Percentiles rank a stretch among this genome's conserved stretches.
Evolutionary conservation across 345 rosid genomes (phyloP).

Genomic region (Syzygium aromaticum): DNA sequence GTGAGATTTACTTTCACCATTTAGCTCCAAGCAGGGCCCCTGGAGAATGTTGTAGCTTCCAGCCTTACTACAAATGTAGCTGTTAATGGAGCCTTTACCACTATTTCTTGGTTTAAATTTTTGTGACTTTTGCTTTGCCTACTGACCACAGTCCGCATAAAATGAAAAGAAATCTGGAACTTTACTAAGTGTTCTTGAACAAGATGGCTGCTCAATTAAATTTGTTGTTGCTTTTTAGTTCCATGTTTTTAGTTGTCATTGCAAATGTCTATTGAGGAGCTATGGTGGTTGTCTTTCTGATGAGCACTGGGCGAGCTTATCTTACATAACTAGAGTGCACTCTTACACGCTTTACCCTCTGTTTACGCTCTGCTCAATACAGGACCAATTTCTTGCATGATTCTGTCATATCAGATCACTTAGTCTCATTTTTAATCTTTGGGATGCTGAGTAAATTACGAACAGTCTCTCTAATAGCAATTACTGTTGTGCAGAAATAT

Average conservation of each 20-base stretch:
- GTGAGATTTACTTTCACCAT: not conserved
- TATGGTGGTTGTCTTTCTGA: not conserved
- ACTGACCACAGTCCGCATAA: not conserved
- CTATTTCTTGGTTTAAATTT: not conserved
- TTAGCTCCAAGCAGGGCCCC: not conserved
- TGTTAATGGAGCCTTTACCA: not conserved
- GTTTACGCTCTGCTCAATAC: not conserved
- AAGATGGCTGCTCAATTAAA: not conserved
- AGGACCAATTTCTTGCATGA: not conserved
- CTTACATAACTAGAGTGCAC: not conserved
- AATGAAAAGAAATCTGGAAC: not conserved
- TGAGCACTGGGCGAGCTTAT: not conserved
- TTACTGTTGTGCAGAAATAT: conserved; percentile 44
- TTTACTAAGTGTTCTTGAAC: not conserved
- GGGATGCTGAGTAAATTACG: not conserved
- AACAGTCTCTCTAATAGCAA: not conserved
- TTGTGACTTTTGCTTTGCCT: not conserved
- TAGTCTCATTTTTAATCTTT: not conserved
- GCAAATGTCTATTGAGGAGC: not conserved
- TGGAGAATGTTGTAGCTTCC: not conserved
- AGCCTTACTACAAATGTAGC: not conserved
- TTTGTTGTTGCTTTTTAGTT: not conserved
- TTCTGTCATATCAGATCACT: not conserved
- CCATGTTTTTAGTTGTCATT: not conserved
- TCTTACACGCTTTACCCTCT: not conserved